phyloP scores from a whole-genome alignment of 306 rosid genomes.

The Carpinus fangiana region DNA sequence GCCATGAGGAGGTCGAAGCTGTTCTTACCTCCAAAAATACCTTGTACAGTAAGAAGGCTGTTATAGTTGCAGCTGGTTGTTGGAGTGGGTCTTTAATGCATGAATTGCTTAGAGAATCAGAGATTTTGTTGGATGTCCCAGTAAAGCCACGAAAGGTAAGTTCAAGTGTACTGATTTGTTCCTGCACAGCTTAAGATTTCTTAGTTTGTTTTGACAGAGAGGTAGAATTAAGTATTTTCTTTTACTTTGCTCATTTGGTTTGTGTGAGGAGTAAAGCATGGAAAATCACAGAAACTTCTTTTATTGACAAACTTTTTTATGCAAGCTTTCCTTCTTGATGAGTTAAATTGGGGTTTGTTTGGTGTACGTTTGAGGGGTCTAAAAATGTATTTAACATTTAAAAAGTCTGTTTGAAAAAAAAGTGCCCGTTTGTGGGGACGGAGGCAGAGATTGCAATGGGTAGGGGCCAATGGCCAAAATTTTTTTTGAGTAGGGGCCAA shows the following conservation, averaged over 20 bases:
- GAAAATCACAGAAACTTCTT: not conserved
- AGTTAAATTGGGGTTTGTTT: not conserved
- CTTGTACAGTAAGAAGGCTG: conserved; percentile 66
- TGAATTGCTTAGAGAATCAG: conserved; percentile 61
- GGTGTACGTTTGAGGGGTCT: too few relatives aligned
- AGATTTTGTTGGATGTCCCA: conserved; percentile 62
- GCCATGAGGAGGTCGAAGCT: conserved; percentile 50
- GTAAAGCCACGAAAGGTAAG: conserved; percentile 85
- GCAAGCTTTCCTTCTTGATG: not conserved
- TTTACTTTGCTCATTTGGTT: not conserved
- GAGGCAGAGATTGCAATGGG: too few relatives aligned
- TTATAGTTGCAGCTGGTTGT: conserved; percentile 86
- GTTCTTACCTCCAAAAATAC: conserved; percentile 63
- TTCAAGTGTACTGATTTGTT: conserved; percentile 12
- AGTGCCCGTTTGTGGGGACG: too few relatives aligned
- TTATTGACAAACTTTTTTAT: not conserved
- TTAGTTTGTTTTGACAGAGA: not conserved
- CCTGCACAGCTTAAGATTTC: conserved; percentile 21
- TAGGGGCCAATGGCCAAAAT: too few relatives aligned
- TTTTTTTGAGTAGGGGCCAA: too few relatives aligned
- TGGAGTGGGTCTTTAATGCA: conserved; percentile 90
- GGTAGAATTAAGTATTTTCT: not conserved
- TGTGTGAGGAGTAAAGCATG: not conserved
- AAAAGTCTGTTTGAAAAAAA: too few relatives aligned
- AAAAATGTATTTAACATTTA: too few relatives aligned